A percentile compares a stretch with the other conserved stretches of the same genome.
Evolutionary conservation across 78 protist species (phyloP).

Genomic region (Dictyostelium intermedium): DNA sequence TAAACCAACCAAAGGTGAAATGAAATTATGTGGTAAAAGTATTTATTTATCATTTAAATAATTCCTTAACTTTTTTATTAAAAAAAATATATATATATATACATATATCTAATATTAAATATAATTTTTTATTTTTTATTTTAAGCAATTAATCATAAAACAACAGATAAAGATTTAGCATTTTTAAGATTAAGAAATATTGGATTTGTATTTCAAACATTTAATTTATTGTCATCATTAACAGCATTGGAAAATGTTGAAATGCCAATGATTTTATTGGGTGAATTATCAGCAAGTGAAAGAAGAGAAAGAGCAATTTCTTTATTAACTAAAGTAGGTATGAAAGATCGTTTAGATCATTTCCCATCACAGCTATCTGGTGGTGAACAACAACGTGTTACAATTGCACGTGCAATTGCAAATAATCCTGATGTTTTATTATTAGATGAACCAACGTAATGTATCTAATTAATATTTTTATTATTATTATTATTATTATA

Average conservation of each 20-base stretch:
- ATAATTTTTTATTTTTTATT: background rate
- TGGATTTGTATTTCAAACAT: constrained; percentile 97
- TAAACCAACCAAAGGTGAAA: constrained; percentile 95
- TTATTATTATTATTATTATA: background rate
- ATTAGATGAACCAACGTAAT: constrained; percentile 96
- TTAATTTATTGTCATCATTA: constrained; percentile 95
- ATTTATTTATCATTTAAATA: background rate
- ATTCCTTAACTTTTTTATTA: background rate
- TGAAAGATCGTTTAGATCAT: constrained; percentile 92
- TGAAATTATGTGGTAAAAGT: constrained; percentile 86
- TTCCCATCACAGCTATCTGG: constrained; percentile 92
- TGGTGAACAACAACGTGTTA: constrained; percentile 97
- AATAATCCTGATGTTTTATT: constrained; percentile 94
- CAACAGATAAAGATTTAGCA: constrained; percentile 90
- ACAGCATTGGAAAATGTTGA: constrained; percentile 96
- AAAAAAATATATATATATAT: background rate
- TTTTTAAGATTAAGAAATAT: constrained; percentile 83
- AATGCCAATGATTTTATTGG: constrained; percentile 95
- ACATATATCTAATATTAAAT: no score
- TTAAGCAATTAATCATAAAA: constrained; percentile 30
- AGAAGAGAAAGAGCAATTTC: constrained; percentile 76
- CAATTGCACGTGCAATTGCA: constrained; percentile 95
- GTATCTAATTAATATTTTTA: background rate
- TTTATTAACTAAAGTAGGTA: constrained; percentile 83
- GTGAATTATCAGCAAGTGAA: constrained; percentile 79